Conservation (phyloP, 129 eudicot genomes). For the Tanacetum coccineum region DNA sequence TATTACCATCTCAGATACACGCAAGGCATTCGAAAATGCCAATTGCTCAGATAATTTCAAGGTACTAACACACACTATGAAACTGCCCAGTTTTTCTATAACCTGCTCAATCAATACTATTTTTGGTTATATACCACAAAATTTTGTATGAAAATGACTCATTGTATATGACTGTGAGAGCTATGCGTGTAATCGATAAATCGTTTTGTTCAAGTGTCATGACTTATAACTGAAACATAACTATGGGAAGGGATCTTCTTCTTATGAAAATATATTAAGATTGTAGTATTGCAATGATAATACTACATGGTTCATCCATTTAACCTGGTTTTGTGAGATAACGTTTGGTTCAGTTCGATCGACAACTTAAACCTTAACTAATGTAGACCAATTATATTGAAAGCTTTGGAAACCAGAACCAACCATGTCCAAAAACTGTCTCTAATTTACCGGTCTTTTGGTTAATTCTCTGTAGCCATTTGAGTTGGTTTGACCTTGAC, state of each 20-base stretch:
- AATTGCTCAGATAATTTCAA: constrained; percentile 42
- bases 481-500: neutral
- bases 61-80: constrained; percentile 34
- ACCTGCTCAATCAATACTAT: too few species aligned
- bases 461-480: too few species aligned
- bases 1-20: constrained; percentile 43
- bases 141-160: neutral
- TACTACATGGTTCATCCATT: neutral
- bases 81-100: too few species aligned
- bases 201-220: neutral
- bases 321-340: neutral
- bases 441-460: too few species aligned
- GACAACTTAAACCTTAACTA: neutral
- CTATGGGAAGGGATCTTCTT: too few species aligned
- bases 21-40: constrained; percentile 44
- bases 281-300: too few species aligned
- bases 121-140: neutral
- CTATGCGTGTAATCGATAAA: neutral
- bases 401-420: too few species aligned
- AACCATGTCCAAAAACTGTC: too few species aligned
- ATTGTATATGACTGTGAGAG: neutral
- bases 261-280: too few species aligned
- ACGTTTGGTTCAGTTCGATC: neutral
- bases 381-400: neutral
- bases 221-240: neutral